Evolutionary conservation across 2,329 filamentous ascomycete species (phyloP).

Genomic region (Ophiocordyceps australis): DNA sequence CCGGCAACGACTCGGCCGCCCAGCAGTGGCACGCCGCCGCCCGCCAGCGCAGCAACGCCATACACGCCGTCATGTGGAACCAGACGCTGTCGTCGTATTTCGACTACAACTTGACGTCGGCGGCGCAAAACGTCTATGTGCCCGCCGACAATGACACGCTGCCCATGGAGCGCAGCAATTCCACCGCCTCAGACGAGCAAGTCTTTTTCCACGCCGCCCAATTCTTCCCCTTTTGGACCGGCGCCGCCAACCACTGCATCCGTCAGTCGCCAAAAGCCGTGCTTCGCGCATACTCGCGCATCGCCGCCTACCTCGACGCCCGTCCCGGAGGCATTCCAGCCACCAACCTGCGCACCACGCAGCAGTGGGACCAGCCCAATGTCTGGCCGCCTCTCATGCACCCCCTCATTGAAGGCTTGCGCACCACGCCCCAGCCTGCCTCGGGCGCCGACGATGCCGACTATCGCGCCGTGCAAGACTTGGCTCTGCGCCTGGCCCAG

Average conservation of each 20-base stretch:
- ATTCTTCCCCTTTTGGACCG: conserved; percentile 53
- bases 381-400: conserved; percentile 54
- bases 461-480: conserved; percentile 31
- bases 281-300: conserved; percentile 30
- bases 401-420: conserved; percentile 41
- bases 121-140: conserved; percentile 34
- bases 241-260: conserved; percentile 37
- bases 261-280: conserved; percentile 43
- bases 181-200: conserved; percentile 34
- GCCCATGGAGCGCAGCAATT: conserved; percentile 9
- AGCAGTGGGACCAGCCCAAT: conserved; percentile 56
- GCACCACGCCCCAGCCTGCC: conserved; percentile 34
- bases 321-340: conserved; percentile 40
- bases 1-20: conserved; percentile 30
- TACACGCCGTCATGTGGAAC: conserved; percentile 48
- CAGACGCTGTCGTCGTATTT: conserved; percentile 44
- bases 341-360: conserved; percentile 39
- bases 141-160: conserved; percentile 24
- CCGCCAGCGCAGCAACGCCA: conserved; percentile 35
- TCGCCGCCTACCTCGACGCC: conserved; percentile 30
- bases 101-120: conserved; percentile 48
- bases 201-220: conserved; percentile 39
- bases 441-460: conserved; percentile 32
- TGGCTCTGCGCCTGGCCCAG: conserved; percentile 41
- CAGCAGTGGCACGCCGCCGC: conserved; percentile 30